Percentiles rank a stretch among this genome's conserved stretches.
These are phyloP conservation scores for Neofusicoccum kwambonambiense DNA, from an alignment of 2,329 filamentous ascomycete species.

Conservation along the genomic window DNA sequence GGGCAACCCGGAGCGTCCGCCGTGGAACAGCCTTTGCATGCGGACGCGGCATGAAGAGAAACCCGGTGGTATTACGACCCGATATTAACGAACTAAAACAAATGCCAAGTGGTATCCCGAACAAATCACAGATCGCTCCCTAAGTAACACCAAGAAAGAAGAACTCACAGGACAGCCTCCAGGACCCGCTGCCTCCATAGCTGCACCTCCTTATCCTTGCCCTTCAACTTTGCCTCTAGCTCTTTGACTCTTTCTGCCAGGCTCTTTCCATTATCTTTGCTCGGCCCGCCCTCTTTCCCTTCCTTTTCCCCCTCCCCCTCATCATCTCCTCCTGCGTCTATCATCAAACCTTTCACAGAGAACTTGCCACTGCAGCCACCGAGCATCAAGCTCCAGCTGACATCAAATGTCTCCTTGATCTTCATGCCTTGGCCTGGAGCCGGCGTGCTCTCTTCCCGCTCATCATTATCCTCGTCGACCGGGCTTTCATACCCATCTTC, in stretches of 20 bases:
- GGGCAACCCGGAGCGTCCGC: background rate
- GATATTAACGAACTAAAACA: background rate
- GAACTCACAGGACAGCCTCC: conserved; percentile 37
- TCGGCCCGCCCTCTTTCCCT: background rate
- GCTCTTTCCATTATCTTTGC: background rate
- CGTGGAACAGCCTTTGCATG: background rate
- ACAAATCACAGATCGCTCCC: background rate
- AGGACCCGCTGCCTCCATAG: conserved; percentile 38
- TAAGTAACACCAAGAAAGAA: background rate
- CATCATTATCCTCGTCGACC: conserved; percentile 38
- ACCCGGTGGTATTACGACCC: background rate
- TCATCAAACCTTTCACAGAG: conserved; percentile 39
- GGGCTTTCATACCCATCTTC: conserved; percentile 42
- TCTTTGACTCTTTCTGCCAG: conserved; percentile 19
- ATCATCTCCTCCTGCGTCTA: conserved; percentile 20
- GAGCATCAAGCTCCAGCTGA: conserved; percentile 44
- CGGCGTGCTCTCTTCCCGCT: conserved; percentile 11
- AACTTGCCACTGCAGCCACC: conserved; percentile 44
- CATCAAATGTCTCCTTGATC: conserved; percentile 44
- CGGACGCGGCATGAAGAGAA: background rate
- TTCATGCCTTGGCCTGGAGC: conserved; percentile 17
- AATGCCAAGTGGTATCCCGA: conserved; percentile 10
- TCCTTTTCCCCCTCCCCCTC: conserved; percentile 11
- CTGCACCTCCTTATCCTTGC: conserved; percentile 34
- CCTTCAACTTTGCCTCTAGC: conserved; percentile 31